Evolutionary conservation across 2,329 filamentous ascomycete species (phyloP), one percentile per base, ranked within the genome.

Genomic region (Ilyonectria destructans): DNA sequence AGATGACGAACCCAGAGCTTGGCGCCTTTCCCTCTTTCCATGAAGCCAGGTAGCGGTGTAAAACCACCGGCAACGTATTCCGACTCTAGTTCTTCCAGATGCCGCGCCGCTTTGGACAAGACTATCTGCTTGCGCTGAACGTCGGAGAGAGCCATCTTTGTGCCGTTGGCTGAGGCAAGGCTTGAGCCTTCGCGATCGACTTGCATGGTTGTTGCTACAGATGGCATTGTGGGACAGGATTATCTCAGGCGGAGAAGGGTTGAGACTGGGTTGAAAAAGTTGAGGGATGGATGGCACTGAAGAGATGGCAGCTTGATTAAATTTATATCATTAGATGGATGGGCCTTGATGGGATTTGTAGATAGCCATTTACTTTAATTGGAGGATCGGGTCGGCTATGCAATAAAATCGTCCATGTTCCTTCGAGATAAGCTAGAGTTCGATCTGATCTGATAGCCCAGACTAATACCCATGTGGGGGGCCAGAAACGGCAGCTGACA

Each of bases 21-120:
- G 3, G 49, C 21, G 10, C 49, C 49, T 33, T 52, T 31, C 2
- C 49, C 49, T 6, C 23, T 17, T 4, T 29, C 49, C 15, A 52
- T 52, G 26, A 52, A 52, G 49, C 49, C 49, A 52, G 49, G 49
- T 26, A 52, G 15, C 3, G 23, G 23, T n/a, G 23, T 31, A 9
- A 52, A 52, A 17, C 21, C 49, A n/a, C 49, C 49, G 49, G 17
- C 23, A n/a, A 17, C 15, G 26, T 52, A 52, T 31, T 52, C 17
- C 2, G 40, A 2, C 40, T 43, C 1, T n/a, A 43, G 40, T 9
- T 43, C 40, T n/a, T 43, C 1, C 40, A 43, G 40, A 43, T 43
- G 40, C 15, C 17, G 15, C 40, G 15, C 15, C 1, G 40, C 8
- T 15, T 43, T n/a, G 40, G 40, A 43, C 4, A 43, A 8, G 40